Conservation (phyloP, 1,284 basidiomycete species). For the Leccinum subfulvum region DNA sequence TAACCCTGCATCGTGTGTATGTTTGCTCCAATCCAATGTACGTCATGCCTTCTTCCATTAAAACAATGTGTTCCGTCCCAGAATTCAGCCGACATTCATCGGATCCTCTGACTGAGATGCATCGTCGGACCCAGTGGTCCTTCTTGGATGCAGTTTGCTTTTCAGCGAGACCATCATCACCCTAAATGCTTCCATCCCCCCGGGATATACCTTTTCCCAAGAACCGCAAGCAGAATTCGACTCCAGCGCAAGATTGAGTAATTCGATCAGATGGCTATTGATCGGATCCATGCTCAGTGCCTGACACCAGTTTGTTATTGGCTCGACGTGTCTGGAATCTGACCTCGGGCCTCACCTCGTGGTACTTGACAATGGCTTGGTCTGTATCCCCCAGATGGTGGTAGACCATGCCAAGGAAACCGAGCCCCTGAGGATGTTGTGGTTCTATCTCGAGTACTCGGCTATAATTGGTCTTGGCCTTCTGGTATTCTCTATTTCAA, state of each 20-base stretch:
- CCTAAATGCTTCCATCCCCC: constrained; percentile 37
- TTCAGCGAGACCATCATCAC: constrained; percentile 36
- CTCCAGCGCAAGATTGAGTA: constrained; percentile 83
- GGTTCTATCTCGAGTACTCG: constrained; percentile 81
- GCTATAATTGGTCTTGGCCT: constrained; percentile 71
- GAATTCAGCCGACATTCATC: constrained; percentile 33
- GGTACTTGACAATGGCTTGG: constrained; percentile 82
- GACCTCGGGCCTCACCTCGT: constrained; percentile 58
- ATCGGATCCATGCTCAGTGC: constrained; percentile 83
- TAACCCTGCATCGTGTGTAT: constrained; percentile 24
- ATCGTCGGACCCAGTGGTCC: constrained; percentile 15
- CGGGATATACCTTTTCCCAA: constrained; percentile 34
- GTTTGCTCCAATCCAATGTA: constrained; percentile 25
- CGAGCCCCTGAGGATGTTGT: constrained; percentile 72
- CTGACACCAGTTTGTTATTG: constrained; percentile 38
- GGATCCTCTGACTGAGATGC: constrained; percentile 28
- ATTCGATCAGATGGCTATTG: constrained; percentile 81
- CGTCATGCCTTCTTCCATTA: constrained; percentile 23
- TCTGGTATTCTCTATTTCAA: constrained; percentile 56
- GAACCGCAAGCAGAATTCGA: constrained; percentile 38
- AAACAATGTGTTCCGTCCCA: constrained; percentile 24
- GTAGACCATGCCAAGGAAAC: constrained; percentile 81
- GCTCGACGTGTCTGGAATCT: neutral
- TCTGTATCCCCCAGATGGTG: constrained; percentile 74
- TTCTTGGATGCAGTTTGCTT: constrained; percentile 34